Percentiles rank a stretch among this genome's conserved stretches.
Conservation (phyloP, 2,329 filamentous ascomycete genomes). For the Alternaria brassicae region DNA sequence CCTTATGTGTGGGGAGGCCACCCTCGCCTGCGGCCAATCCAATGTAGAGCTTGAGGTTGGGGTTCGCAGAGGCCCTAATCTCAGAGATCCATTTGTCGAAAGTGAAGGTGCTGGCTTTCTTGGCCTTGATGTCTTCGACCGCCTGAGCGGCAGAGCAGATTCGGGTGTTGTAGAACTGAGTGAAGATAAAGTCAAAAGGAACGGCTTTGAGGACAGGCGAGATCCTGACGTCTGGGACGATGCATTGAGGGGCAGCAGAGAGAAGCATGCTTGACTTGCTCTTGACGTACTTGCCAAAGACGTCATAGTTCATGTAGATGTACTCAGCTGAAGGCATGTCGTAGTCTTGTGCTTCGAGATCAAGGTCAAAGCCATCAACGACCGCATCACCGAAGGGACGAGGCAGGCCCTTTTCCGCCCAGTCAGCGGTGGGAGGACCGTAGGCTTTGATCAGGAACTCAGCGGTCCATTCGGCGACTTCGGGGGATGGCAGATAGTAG, state of each 20-base stretch:
- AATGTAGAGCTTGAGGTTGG: conserved; percentile 60
- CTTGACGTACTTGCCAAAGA: conserved; percentile 59
- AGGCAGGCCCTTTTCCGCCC: conserved; percentile 41
- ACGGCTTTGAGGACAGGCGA: conserved; percentile 54
- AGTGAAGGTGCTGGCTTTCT: conserved; percentile 52
- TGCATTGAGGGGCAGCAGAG: conserved; percentile 62
- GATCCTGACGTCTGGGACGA: conserved; percentile 57
- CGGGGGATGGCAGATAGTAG: conserved; percentile 54
- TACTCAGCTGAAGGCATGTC: conserved; percentile 29
- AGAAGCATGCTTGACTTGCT: conserved; percentile 54
- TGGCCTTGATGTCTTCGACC: conserved; percentile 29
- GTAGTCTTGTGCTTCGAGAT: conserved; percentile 48
- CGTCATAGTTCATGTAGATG: conserved; percentile 53
- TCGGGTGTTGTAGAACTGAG: conserved; percentile 64
- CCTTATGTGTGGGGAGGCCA: conserved; percentile 30
- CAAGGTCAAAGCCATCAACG: conserved; percentile 63
- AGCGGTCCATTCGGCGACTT: conserved; percentile 56
- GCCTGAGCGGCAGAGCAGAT: conserved; percentile 59
- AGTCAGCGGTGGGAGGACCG: conserved; percentile 50
- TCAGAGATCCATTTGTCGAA: conserved; percentile 53
- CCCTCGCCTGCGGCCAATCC: conserved; percentile 53
- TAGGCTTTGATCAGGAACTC: conserved; percentile 61
- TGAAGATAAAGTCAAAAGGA: conserved; percentile 61
- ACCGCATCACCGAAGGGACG: conserved; percentile 57
- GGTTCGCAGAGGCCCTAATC: conserved; percentile 51